Conservation (phyloP, 2,329 filamentous ascomycete species). For the Paracamarosporium sp. region DNA sequence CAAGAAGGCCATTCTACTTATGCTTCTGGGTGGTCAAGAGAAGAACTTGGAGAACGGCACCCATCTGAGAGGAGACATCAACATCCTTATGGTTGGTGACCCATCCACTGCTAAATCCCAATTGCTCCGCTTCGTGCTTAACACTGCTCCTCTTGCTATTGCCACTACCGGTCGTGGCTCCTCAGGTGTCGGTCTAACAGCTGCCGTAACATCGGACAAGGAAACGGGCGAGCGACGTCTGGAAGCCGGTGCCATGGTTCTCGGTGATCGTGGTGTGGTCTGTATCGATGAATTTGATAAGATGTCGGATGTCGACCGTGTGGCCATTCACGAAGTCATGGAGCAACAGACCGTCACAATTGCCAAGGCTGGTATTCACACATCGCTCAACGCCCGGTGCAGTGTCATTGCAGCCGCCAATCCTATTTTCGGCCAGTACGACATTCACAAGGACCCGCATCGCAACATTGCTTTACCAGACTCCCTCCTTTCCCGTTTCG, state of each 20-base stretch:
- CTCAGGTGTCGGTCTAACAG: conserved; percentile 96
- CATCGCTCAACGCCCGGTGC: conserved; percentile 93
- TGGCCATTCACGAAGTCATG: conserved; percentile 99
- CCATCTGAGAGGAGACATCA: conserved; percentile 97
- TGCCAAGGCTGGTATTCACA: conserved; percentile 97
- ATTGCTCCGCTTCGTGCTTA: conserved; percentile 92
- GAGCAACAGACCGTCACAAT: conserved; percentile 99
- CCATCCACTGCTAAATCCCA: conserved; percentile 99
- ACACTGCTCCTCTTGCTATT: conserved; percentile 94
- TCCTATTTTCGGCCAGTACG: conserved; percentile 97
- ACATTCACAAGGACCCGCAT: conserved; percentile 97
- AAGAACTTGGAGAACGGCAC: conserved; percentile 99
- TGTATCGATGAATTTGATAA: conserved; percentile 99
- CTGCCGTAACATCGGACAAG: conserved; percentile 94
- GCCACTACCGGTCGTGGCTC: conserved; percentile 96
- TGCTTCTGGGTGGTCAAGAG: conserved; percentile 94
- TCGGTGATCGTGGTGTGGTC: conserved; percentile 94
- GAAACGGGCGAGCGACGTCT: conserved; percentile 94
- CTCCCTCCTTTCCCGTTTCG: conserved; percentile 96
- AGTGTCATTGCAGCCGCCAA: conserved; percentile 97
- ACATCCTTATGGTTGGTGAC: conserved; percentile 98
- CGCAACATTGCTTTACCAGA: conserved; percentile 98
- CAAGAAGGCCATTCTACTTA: conserved; percentile 95
- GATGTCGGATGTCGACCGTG: conserved; percentile 97
- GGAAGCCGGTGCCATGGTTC: conserved; percentile 98